These are phyloP conservation scores for Fulvia fulva DNA, from an alignment of 2,329 filamentous ascomycete genomes.

Conservation along the genomic window DNA sequence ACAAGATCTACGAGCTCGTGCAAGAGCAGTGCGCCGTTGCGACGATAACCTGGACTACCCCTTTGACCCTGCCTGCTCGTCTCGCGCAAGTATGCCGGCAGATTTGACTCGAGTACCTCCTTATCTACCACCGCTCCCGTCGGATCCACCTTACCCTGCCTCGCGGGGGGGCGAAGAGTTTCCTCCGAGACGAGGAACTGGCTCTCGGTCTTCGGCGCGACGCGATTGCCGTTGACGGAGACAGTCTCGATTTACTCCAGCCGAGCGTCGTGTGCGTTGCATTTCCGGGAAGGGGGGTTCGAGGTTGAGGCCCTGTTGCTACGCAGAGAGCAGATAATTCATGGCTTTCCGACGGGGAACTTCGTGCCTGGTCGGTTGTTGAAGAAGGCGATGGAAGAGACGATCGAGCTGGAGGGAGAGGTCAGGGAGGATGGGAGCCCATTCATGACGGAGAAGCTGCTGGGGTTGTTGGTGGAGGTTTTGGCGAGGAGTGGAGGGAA, in stretches of 20 bases:
- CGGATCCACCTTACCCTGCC: neutral
- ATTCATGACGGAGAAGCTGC: neutral
- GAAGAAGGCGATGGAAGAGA: neutral
- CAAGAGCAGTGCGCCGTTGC: neutral
- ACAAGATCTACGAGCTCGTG: neutral
- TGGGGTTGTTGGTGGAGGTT: neutral
- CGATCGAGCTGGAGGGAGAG: neutral
- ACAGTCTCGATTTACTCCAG: neutral
- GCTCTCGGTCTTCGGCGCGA: neutral
- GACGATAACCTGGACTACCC: neutral
- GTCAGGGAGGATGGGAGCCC: neutral
- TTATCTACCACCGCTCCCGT: neutral
- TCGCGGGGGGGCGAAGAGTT: neutral
- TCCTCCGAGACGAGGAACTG: neutral
- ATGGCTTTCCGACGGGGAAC: neutral
- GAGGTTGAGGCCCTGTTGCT: neutral
- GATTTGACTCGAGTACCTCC: neutral
- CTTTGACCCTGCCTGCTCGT: neutral
- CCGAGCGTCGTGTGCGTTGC: neutral
- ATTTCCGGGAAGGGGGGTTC: neutral
- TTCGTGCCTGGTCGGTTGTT: neutral
- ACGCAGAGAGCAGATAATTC: neutral
- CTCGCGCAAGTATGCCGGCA: neutral
- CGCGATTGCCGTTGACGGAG: neutral
- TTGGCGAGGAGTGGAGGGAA: neutral